Percentiles rank a stretch among this genome's conserved stretches.
These are phyloP conservation scores for Mimosa pudica DNA, from an alignment of 306 rosid species.

Conservation along the genomic window DNA sequence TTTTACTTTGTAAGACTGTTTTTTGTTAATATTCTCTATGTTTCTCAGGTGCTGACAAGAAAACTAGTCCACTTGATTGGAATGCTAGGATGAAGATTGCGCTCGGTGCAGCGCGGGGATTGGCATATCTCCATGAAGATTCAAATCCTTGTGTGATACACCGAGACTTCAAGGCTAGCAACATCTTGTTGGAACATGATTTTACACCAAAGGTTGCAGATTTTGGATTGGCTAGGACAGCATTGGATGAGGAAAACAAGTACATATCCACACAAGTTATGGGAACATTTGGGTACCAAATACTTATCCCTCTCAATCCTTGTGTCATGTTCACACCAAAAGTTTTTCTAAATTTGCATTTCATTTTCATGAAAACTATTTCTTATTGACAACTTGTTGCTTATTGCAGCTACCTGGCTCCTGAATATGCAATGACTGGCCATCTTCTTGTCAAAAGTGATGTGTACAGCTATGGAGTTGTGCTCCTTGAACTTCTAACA, in stretches of 20 bases:
- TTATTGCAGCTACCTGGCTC: constrained; percentile 86
- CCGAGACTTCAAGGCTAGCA: constrained; percentile 94
- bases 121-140: constrained; percentile 96
- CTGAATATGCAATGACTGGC: constrained; percentile 99
- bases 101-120: constrained; percentile 89
- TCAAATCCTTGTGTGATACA: constrained; percentile 96
- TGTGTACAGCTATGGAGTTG: constrained; percentile 97
- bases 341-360: neutral
- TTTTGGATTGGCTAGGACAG: constrained; percentile 97
- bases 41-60: constrained; percentile 77
- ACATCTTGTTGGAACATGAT: constrained; percentile 86
- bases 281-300: constrained; percentile 93
- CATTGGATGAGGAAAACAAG: constrained; percentile 78
- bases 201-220: constrained; percentile 92
- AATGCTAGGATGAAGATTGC: constrained; percentile 88
- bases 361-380: constrained; percentile 10
- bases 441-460: constrained; percentile 97
- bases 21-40: constrained; percentile 29
- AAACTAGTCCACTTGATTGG: constrained; percentile 86
- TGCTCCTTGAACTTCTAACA: constrained; percentile 87
- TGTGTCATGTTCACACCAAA: neutral
- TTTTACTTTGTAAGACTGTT: constrained; percentile 23
- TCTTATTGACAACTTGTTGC: constrained; percentile 36
- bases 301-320: constrained; percentile 1
- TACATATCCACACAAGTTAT: constrained; percentile 97